These are phyloP conservation scores for Lipomyces sp. DNA, from an alignment of 805 yeast genomes.

Conservation along the genomic window DNA sequence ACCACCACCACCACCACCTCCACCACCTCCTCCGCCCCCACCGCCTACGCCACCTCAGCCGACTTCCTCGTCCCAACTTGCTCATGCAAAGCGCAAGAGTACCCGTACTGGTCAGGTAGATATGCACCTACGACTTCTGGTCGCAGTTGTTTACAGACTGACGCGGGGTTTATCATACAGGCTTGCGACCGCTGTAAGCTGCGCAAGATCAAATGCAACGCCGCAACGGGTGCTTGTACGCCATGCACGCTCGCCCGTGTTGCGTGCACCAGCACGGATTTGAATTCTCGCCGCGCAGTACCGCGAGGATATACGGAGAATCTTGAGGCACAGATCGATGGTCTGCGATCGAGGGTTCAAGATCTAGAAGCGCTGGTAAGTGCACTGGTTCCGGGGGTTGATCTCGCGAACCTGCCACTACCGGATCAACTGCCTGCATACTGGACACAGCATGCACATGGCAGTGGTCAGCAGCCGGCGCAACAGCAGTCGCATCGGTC, in stretches of 20 bases:
- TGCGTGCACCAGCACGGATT: constrained; percentile 28
- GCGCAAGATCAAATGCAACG: constrained; percentile 28
- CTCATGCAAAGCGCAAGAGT: too few relatives aligned
- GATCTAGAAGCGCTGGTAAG: constrained; percentile 13
- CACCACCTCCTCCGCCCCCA: too few relatives aligned
- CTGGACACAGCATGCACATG: not conserved
- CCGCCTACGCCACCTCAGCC: too few relatives aligned
- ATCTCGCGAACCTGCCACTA: constrained; percentile 10
- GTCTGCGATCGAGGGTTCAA: constrained; percentile 3
- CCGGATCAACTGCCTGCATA: constrained; percentile 3
- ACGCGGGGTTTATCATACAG: not conserved
- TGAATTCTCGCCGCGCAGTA: constrained; percentile 25
- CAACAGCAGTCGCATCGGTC: not conserved
- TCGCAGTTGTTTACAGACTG: not conserved
- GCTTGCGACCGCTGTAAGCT: constrained; percentile 28
- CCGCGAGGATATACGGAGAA: constrained; percentile 28
- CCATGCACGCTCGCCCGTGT: constrained; percentile 28
- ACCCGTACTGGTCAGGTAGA: constrained; percentile 23
- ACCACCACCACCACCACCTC: too few relatives aligned
- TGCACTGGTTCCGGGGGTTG: constrained; percentile 12
- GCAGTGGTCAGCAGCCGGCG: not conserved
- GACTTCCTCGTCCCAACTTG: too few relatives aligned
- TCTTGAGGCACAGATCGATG: constrained; percentile 18
- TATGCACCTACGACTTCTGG: not conserved
- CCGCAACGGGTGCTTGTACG: constrained; percentile 28